Evolutionary conservation across 2,329 filamentous ascomycete species (phyloP).

Genomic region (Pseudocercospora fuligena): DNA sequence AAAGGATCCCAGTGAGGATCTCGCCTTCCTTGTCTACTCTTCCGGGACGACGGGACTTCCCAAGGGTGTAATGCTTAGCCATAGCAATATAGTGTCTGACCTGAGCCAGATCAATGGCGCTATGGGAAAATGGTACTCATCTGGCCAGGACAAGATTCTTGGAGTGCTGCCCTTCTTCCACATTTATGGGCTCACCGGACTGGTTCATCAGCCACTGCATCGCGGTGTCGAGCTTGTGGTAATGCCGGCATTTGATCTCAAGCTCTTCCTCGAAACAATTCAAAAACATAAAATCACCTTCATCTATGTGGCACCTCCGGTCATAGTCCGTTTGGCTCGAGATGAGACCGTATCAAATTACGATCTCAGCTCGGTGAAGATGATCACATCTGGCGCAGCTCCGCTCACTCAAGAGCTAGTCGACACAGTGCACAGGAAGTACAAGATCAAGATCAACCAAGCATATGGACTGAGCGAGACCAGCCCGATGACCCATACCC

Average conservation of each 20-base stretch:
- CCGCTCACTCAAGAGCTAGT: slow-evolving; percentile 82
- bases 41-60: slow-evolving; percentile 89
- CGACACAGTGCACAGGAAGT: slow-evolving; percentile 71
- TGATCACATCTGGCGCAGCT: slow-evolving; percentile 88
- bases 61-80: slow-evolving; percentile 87
- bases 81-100: slow-evolving; percentile 82
- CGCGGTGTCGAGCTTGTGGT: slow-evolving; percentile 70
- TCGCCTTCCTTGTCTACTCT: slow-evolving; percentile 85
- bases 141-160: slow-evolving; percentile 70
- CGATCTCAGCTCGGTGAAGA: slow-evolving; percentile 77
- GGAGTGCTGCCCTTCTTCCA: slow-evolving; percentile 89
- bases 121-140: slow-evolving; percentile 52
- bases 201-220: slow-evolving; percentile 71
- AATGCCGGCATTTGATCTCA: slow-evolving; percentile 80
- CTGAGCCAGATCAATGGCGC: slow-evolving; percentile 56
- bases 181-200: slow-evolving; percentile 79
- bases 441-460: slow-evolving; percentile 83
- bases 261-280: slow-evolving; percentile 75
- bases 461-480: slow-evolving; percentile 82
- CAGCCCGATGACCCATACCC: slow-evolving; percentile 42
- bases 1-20: slow-evolving; percentile 66
- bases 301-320: slow-evolving; percentile 80
- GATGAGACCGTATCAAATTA: slow-evolving; percentile 78
- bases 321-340: slow-evolving; percentile 80
- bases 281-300: slow-evolving; percentile 77